Conservation (phyloP, 768 basidiomycete genomes). For the Mycena epipterygia region DNA sequence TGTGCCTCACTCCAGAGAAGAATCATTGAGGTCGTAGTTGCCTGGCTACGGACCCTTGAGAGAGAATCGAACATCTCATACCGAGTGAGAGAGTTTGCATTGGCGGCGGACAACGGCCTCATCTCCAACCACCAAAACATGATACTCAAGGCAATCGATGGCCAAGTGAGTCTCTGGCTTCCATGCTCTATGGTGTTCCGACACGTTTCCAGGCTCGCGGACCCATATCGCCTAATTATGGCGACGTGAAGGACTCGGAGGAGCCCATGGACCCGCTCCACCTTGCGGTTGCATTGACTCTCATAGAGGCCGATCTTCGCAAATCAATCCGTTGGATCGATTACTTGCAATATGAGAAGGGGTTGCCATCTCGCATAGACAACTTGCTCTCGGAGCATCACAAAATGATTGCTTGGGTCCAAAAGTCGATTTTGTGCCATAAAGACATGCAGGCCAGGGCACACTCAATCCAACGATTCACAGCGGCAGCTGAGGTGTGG, state of each 20-base stretch:
- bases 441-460: background rate
- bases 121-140: background rate
- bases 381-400: background rate
- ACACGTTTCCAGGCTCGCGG: background rate
- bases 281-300: background rate
- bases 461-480: background rate
- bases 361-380: background rate
- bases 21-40: background rate
- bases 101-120: background rate
- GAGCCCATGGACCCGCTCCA: background rate
- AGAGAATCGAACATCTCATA: background rate
- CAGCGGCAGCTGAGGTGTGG: background rate
- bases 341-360: background rate
- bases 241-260: no score
- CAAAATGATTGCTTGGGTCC: no score
- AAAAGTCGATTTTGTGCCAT: background rate
- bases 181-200: no score
- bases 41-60: background rate
- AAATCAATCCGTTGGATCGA: background rate
- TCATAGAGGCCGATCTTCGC: background rate
- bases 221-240: background rate
- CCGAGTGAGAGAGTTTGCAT: background rate
- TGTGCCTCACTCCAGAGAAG: background rate
- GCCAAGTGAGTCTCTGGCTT: background rate
- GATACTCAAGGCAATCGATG: background rate